Conservation (phyloP, 2,329 filamentous ascomycete species). For the Exophiala sideris region DNA sequence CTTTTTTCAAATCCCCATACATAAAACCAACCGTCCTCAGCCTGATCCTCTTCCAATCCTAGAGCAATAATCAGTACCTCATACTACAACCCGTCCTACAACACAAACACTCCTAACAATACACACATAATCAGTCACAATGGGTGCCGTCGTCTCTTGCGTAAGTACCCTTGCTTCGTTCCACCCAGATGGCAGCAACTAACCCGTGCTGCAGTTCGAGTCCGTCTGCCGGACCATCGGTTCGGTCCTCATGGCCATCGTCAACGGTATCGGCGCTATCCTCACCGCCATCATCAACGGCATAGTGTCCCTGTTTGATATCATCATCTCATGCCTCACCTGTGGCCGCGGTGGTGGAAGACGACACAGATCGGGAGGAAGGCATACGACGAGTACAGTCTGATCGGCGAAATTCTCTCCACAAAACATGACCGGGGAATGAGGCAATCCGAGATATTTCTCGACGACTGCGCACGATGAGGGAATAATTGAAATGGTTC, state of each 20-base stretch:
- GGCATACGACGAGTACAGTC: constrained; percentile 22
- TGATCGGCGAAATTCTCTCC: constrained; percentile 10
- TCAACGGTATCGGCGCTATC: constrained; percentile 64
- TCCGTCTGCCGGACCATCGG: constrained; percentile 63
- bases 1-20: not conserved
- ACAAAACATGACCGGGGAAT: not conserved
- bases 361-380: constrained; percentile 24
- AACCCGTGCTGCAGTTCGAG: constrained; percentile 47
- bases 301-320: constrained; percentile 62
- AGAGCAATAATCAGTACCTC: constrained; percentile 1
- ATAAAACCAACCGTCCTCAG: constrained; percentile 2
- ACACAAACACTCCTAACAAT: constrained; percentile 1
- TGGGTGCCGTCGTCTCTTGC: constrained; percentile 82
- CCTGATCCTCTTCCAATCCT: not conserved
- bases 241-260: constrained; percentile 63
- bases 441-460: not conserved
- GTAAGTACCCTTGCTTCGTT: constrained; percentile 53
- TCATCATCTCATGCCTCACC: constrained; percentile 64
- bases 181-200: constrained; percentile 1
- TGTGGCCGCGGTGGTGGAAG: constrained; percentile 40
- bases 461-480: not conserved
- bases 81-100: constrained; percentile 8
- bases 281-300: constrained; percentile 63
- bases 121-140: constrained; percentile 43
- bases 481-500: not conserved